These are phyloP conservation scores for Globisporangium acanthophoron DNA, from an alignment of 352 stramenopile genomes.

Conservation along the genomic window DNA sequence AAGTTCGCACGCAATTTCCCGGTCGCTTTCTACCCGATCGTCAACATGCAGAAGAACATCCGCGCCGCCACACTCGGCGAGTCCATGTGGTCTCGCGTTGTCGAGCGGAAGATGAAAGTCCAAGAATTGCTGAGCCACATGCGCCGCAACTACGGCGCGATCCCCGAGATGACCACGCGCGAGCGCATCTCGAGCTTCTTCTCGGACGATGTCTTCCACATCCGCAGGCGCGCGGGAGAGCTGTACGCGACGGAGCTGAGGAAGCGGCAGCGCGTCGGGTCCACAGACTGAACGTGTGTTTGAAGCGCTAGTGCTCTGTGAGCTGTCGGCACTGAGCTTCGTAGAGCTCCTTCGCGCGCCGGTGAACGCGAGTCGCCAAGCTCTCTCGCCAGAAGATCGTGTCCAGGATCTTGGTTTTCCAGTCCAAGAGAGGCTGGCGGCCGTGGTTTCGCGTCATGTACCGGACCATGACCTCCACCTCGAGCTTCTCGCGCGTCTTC, in stretches of 20 bases:
- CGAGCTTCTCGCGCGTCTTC: constrained; percentile 39
- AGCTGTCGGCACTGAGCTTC: constrained; percentile 11
- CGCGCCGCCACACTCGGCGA: constrained; percentile 34
- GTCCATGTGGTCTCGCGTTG: constrained; percentile 32
- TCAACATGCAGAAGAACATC: constrained; percentile 58
- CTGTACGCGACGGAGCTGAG: constrained; percentile 38
- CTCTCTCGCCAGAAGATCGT: constrained; percentile 28
- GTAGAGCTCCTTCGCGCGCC: constrained; percentile 34
- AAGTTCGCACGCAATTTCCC: constrained; percentile 43
- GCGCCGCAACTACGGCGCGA: constrained; percentile 38
- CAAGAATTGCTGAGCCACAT: constrained; percentile 55
- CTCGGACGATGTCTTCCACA: constrained; percentile 30
- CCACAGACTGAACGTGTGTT: background rate
- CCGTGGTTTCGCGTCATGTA: constrained; percentile 41
- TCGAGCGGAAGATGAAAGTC: constrained; percentile 44
- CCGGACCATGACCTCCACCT: constrained; percentile 23
- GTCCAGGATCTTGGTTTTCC: constrained; percentile 26
- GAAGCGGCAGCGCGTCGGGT: constrained; percentile 24
- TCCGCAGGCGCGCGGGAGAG: constrained; percentile 44
- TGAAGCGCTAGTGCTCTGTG: background rate
- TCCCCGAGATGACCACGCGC: constrained; percentile 33
- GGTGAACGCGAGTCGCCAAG: constrained; percentile 18
- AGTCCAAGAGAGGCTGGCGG: constrained; percentile 23
- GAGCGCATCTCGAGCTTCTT: constrained; percentile 46
- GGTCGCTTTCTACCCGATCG: constrained; percentile 46